Percentiles rank a stretch among this genome's conserved stretches.
Conservation (phyloP, 257 asterid genomes). For the Misopates orontium region DNA sequence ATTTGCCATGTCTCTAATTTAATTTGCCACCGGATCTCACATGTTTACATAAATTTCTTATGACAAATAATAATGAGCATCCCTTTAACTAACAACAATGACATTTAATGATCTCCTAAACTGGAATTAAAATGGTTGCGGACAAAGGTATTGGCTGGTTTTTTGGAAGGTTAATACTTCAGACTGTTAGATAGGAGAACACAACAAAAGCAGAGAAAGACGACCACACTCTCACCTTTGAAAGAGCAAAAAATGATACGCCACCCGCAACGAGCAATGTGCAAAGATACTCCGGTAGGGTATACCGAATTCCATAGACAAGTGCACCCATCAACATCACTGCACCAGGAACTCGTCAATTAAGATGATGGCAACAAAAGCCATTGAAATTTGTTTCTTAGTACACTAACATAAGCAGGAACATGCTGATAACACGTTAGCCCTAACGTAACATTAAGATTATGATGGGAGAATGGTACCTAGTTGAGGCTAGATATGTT, state of each 20-base stretch:
- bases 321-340: conserved; percentile 97
- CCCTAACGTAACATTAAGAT: neutral
- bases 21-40: no score
- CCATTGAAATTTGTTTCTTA: neutral
- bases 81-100: neutral
- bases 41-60: no score
- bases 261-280: conserved; percentile 98
- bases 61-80: no score
- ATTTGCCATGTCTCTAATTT: no score
- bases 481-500: neutral
- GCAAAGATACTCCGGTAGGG: conserved; percentile 87
- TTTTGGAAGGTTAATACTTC: neutral
- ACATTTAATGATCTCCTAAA: neutral
- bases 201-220: neutral
- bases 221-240: conserved; percentile 52
- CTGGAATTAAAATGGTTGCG: neutral
- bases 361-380: conserved; percentile 1
- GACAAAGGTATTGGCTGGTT: neutral
- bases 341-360: conserved; percentile 41
- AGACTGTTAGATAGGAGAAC: neutral
- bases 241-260: conserved; percentile 87
- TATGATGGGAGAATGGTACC: neutral
- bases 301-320: conserved; percentile 87
- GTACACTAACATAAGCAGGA: neutral
- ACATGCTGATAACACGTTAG: conserved; percentile 4